A percentile compares a stretch with the other conserved stretches of the same genome.
These are phyloP conservation scores for Pseudogymnoascus sp. DNA, from an alignment of 2,329 filamentous ascomycete genomes.

Conservation along the genomic window DNA sequence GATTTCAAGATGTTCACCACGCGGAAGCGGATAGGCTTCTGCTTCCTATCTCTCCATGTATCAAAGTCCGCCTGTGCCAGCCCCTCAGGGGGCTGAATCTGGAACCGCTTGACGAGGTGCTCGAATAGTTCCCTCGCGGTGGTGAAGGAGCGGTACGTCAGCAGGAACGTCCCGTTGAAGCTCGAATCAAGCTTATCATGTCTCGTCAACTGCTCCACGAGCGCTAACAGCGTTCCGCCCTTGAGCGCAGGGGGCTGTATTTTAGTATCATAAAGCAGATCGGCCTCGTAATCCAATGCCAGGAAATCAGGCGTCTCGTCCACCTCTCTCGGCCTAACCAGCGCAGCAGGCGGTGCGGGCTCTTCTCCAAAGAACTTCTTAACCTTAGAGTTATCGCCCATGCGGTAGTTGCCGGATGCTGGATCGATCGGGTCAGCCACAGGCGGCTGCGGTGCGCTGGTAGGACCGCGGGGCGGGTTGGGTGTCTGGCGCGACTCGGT, in stretches of 20 bases:
- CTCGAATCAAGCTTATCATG: conserved; percentile 92
- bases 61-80: conserved; percentile 70
- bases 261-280: conserved; percentile 86
- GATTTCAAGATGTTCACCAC: conserved; percentile 97
- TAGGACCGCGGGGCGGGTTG: conserved; percentile 31
- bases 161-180: conserved; percentile 95
- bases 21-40: conserved; percentile 89
- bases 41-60: conserved; percentile 85
- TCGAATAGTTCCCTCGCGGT: conserved; percentile 86
- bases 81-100: conserved; percentile 81
- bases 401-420: conserved; percentile 44
- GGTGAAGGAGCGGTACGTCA: conserved; percentile 95
- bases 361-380: conserved; percentile 61
- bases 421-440: conserved; percentile 28
- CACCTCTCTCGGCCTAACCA: conserved; percentile 26
- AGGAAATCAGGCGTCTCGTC: conserved; percentile 82
- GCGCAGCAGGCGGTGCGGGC: conserved; percentile 33
- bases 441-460: background rate
- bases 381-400: conserved; percentile 56
- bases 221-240: conserved; percentile 77
- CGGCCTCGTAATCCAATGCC: conserved; percentile 76
- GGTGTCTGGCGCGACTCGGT: conserved; percentile 42
- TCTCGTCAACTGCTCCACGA: conserved; percentile 91
- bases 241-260: conserved; percentile 67
- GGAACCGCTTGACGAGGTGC: conserved; percentile 83